These are phyloP conservation scores for Aspergillus ustus DNA, from an alignment of 2,329 filamentous ascomycete species.

Conservation along the genomic window DNA sequence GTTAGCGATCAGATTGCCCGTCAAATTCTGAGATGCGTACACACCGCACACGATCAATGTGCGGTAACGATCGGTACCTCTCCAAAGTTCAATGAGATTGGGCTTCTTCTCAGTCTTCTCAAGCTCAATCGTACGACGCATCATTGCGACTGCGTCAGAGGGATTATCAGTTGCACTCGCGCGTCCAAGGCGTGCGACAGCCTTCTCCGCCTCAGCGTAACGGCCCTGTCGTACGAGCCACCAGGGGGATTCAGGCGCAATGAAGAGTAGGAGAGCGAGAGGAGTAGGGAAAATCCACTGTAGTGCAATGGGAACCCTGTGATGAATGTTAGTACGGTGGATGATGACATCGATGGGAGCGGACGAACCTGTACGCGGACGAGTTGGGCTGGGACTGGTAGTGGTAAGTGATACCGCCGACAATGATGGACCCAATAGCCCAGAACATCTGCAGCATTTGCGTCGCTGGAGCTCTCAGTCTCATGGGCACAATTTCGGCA, in stretches of 20 bases:
- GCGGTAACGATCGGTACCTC: slow-evolving; percentile 59
- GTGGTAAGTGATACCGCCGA: slow-evolving; percentile 60
- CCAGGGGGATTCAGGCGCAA: slow-evolving; percentile 57
- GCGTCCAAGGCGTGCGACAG: slow-evolving; percentile 57
- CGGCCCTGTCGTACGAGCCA: slow-evolving; percentile 58
- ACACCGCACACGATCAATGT: slow-evolving; percentile 62
- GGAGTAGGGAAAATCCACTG: slow-evolving; percentile 65
- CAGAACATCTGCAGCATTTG: slow-evolving; percentile 71
- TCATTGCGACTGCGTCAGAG: slow-evolving; percentile 60
- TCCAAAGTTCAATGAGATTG: slow-evolving; percentile 57
- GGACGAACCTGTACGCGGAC: slow-evolving; percentile 51
- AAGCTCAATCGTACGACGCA: slow-evolving; percentile 54
- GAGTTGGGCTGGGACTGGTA: slow-evolving; percentile 49
- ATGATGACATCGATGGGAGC: slow-evolving; percentile 24
- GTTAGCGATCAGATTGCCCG: slow-evolving; percentile 66
- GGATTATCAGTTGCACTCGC: slow-evolving; percentile 38
- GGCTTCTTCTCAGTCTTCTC: slow-evolving; percentile 48
- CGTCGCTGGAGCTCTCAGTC: slow-evolving; percentile 61
- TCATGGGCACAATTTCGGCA: slow-evolving; percentile 64
- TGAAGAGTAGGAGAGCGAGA: slow-evolving; percentile 56
- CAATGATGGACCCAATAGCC: slow-evolving; percentile 66
- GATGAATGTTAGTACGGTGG: slow-evolving; percentile 39
- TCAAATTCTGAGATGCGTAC: slow-evolving; percentile 64
- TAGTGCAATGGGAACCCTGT: slow-evolving; percentile 58
- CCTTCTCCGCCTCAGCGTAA: slow-evolving; percentile 49